These are phyloP conservation scores for Talaromyces adpressus DNA, from an alignment of 495 filamentous ascomycete species.

Conservation along the genomic window DNA sequence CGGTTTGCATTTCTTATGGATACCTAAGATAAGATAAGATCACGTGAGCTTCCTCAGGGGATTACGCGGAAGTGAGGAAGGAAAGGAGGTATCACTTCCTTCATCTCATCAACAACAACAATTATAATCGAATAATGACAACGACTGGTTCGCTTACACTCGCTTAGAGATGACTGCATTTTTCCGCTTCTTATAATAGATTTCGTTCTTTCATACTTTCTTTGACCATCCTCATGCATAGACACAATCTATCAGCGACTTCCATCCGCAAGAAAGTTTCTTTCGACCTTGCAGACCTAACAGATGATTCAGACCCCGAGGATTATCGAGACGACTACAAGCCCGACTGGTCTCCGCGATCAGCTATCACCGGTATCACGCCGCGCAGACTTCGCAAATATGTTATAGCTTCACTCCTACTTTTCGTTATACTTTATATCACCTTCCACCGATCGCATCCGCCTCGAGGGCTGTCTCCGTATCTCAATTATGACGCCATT, in stretches of 20 bases:
- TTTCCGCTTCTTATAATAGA: neutral
- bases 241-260: constrained; percentile 3
- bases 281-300: constrained; percentile 8
- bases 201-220: neutral
- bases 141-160: neutral
- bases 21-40: neutral
- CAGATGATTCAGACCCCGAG: constrained; percentile 7
- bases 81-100: neutral
- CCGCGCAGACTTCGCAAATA: constrained; percentile 22
- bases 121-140: neutral
- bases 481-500: constrained; percentile 33
- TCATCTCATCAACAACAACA: neutral
- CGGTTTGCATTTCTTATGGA: neutral
- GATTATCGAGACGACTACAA: constrained; percentile 8
- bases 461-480: constrained; percentile 16
- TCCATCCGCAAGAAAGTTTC: constrained; percentile 9
- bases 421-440: constrained; percentile 26
- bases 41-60: neutral
- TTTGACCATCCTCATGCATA: constrained; percentile 6
- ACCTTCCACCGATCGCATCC: constrained; percentile 19
- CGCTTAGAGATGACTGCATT: neutral
- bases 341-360: constrained; percentile 3
- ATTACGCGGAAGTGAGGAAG: neutral
- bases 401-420: constrained; percentile 23
- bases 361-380: neutral